Base-by-base conservation (phyloP, 2,329 filamentous ascomycete genomes). In the Epichloe sp. region DNA sequence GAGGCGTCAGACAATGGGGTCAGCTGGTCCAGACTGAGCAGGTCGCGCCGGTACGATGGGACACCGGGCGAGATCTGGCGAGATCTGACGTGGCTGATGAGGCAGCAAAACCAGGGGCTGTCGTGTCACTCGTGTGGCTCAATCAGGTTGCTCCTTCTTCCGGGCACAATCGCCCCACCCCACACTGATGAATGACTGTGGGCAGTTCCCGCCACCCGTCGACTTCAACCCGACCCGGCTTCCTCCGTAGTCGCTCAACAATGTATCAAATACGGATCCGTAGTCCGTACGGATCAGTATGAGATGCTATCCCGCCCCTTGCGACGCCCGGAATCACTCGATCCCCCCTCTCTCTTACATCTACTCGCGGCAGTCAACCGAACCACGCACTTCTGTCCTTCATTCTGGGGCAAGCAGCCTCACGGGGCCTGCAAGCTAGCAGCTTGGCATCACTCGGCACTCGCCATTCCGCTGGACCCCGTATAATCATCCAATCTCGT, bases 21-120 rank as follows among this genome's bases (percentile, higher is more conserved):
- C 17, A 43, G 14, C 14, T 7, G 45, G 45, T 21, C 45, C n/a
- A 47, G 45, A 47, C 45, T 37, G 11, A 12, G 19, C 23, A 23
- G 12, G 10, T n/a, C 26, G 15, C 8, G 48, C 43, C 48, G 53
- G 54, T 44, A 49, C 14, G 44, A 26, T n/a, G 12, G 35, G 23
- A 26, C 53, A 53, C 57, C 52, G 53, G 52, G 23, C 23, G 23
- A 23, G 23, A 23, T 23, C 23, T 23, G 57, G 34, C 56, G 58
- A 60, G 31, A 31, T 59, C 53, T 55, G 52, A 56, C 55, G 53
- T 56, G 53, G 46, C 51, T 54, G 56, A 55, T 55, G 56, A 55
- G 45, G 55, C 35, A 47, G 41, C n/a, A 43, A 17, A 43, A 43
- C 14, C 41, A 43, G 41, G 41, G 41, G 41, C 4, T 23, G 6